A percentile compares a stretch with the other conserved stretches of the same genome.
Evolutionary conservation across 2,329 filamentous ascomycete species (phyloP).

Genomic region (Fusarium sarcochroum): DNA sequence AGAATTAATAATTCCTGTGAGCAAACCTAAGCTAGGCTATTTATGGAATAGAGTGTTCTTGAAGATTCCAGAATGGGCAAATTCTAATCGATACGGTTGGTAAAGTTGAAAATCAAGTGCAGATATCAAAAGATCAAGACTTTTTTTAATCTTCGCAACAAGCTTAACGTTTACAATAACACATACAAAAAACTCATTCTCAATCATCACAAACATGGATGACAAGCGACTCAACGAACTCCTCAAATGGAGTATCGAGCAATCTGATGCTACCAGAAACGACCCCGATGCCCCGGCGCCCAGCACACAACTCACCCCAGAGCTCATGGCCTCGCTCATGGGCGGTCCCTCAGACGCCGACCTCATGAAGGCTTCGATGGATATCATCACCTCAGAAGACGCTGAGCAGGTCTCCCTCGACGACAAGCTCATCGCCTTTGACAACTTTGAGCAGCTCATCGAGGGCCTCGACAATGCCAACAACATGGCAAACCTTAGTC

Average conservation of each 20-base stretch:
- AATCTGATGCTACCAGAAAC: constrained; percentile 55
- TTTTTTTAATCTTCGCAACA: constrained; percentile 10
- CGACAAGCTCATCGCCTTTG: constrained; percentile 86
- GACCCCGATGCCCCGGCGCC: constrained; percentile 52
- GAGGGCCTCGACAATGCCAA: constrained; percentile 97
- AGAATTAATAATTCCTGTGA: constrained; percentile 38
- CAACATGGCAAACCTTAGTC: constrained; percentile 82
- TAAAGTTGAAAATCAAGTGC: constrained; percentile 34
- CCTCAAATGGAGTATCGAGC: constrained; percentile 80
- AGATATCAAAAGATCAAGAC: constrained; percentile 22
- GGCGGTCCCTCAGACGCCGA: constrained; percentile 92
- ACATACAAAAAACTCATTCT: not conserved
- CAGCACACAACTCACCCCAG: constrained; percentile 70
- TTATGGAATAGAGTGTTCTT: constrained; percentile 52
- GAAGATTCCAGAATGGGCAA: constrained; percentile 60
- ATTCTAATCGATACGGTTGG: constrained; percentile 41
- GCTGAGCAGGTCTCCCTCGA: constrained; percentile 75
- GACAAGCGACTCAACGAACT: constrained; percentile 78
- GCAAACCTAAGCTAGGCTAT: constrained; percentile 44
- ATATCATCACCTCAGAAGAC: constrained; percentile 74
- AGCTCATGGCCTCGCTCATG: constrained; percentile 81
- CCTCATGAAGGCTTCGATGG: constrained; percentile 89
- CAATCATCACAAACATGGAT: constrained; percentile 55
- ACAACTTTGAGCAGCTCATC: constrained; percentile 94
- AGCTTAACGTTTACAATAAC: constrained; percentile 2